These are phyloP conservation scores for Ganoderma resinaceum DNA, from an alignment of 1,284 basidiomycete genomes.

Conservation along the genomic window DNA sequence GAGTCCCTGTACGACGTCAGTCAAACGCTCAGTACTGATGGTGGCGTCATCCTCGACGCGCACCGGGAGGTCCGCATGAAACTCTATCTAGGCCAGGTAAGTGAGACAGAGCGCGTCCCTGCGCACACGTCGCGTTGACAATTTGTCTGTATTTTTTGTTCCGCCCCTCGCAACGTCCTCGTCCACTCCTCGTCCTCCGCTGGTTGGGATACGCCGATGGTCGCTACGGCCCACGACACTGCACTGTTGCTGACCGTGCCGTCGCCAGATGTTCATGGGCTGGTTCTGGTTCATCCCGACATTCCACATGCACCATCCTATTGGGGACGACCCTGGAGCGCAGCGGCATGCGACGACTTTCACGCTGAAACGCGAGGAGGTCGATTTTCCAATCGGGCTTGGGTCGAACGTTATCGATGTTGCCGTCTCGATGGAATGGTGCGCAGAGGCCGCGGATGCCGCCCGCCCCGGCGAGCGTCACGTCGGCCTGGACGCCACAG, in stretches of 20 bases:
- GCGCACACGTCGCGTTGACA: not conserved
- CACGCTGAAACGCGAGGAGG: conserved; percentile 59
- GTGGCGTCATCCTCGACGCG: conserved; percentile 70
- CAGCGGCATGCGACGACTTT: conserved; percentile 38
- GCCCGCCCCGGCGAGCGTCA: conserved; percentile 31
- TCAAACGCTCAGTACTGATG: conserved; percentile 38
- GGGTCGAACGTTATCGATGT: conserved; percentile 73
- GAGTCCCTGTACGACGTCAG: conserved; percentile 51
- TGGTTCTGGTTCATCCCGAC: conserved; percentile 88
- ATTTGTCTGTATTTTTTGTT: not conserved
- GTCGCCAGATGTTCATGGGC: conserved; percentile 69
- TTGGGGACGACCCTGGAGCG: conserved; percentile 32
- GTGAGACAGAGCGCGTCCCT: conserved; percentile 41
- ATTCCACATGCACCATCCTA: conserved; percentile 71
- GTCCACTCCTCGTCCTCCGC: not conserved
- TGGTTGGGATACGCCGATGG: not conserved
- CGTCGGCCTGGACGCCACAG: conserved; percentile 30
- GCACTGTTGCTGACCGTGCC: not conserved
- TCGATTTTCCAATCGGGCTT: conserved; percentile 80
- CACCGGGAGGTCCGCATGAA: conserved; percentile 80
- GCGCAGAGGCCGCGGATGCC: conserved; percentile 32
- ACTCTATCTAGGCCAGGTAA: conserved; percentile 77
- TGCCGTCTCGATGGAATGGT: conserved; percentile 51
- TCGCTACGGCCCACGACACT: not conserved
- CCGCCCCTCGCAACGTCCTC: not conserved